Conservation (phyloP, 2,329 filamentous ascomycete genomes). For the Zopfia rhizophila region DNA sequence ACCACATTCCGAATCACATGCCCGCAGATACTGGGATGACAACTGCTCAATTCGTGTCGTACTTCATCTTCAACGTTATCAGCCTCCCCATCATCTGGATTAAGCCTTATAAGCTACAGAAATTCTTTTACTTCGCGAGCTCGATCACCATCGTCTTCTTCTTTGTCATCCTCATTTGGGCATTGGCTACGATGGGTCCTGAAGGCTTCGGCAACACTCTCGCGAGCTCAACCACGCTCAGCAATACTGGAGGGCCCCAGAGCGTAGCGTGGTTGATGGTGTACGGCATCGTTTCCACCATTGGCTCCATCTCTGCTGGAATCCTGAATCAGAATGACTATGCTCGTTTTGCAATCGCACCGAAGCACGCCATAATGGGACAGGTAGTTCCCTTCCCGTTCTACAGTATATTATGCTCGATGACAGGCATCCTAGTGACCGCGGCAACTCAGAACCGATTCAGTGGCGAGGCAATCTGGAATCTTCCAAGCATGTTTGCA, state of each 20-base stretch:
- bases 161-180: constrained; percentile 44
- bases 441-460: constrained; percentile 33
- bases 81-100: constrained; percentile 56
- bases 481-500: constrained; percentile 32
- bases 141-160: constrained; percentile 46
- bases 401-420: constrained; percentile 41
- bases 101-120: constrained; percentile 55
- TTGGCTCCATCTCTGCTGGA: constrained; percentile 34
- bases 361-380: too few species aligned
- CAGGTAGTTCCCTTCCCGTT: constrained; percentile 36
- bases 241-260: constrained; percentile 45
- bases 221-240: constrained; percentile 13
- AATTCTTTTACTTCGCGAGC: constrained; percentile 39
- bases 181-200: constrained; percentile 45
- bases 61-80: constrained; percentile 51
- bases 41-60: constrained; percentile 50
- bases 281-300: constrained; percentile 41
- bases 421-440: too few species aligned
- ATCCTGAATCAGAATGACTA: constrained; percentile 37
- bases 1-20: constrained; percentile 50
- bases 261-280: too few species aligned
- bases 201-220: constrained; percentile 43
- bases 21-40: constrained; percentile 45
- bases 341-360: constrained; percentile 43
- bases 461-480: constrained; percentile 39